Evolutionary conservation across 2,329 filamentous ascomycete species (phyloP).

Genomic region (Trichoderma simmonsii): DNA sequence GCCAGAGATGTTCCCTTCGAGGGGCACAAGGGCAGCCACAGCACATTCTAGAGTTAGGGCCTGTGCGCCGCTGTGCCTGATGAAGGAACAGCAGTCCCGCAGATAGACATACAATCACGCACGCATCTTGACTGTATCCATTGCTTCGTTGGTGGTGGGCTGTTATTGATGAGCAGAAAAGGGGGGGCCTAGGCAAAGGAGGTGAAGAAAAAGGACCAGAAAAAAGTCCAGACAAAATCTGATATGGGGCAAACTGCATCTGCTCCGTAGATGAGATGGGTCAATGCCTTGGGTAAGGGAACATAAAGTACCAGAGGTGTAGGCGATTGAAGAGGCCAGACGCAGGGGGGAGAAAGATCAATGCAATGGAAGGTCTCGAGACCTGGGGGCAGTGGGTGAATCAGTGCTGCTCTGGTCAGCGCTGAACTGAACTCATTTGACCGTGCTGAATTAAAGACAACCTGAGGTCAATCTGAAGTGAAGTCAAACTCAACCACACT

Average conservation of each 20-base stretch:
- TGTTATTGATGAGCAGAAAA: not conserved
- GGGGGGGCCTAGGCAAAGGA: not conserved
- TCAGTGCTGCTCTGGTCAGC: not conserved
- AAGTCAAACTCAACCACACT: not conserved
- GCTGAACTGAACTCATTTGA: not conserved
- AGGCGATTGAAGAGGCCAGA: not conserved
- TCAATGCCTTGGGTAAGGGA: not conserved
- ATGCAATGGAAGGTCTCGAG: not conserved
- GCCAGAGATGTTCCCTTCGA: not conserved
- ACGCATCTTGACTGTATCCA: not conserved
- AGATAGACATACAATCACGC: not conserved
- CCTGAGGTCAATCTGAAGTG: not conserved
- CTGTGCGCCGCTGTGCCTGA: constrained; percentile 17
- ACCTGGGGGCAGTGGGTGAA: not conserved
- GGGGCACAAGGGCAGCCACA: not conserved
- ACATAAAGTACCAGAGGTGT: not conserved
- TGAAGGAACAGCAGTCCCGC: constrained; percentile 14
- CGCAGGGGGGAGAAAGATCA: not conserved
- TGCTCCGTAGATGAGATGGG: not conserved
- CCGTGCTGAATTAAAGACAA: not conserved
- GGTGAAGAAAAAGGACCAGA: not conserved
- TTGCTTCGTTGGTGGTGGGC: not conserved
- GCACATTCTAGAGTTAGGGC: constrained; percentile 4
- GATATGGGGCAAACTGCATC: constrained; percentile 15
- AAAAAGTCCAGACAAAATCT: not conserved